Percentiles rank a stretch among this genome's conserved stretches.
phyloP scores from a whole-genome alignment of 129 eudicot species.

The Centaurea solstitialis region DNA sequence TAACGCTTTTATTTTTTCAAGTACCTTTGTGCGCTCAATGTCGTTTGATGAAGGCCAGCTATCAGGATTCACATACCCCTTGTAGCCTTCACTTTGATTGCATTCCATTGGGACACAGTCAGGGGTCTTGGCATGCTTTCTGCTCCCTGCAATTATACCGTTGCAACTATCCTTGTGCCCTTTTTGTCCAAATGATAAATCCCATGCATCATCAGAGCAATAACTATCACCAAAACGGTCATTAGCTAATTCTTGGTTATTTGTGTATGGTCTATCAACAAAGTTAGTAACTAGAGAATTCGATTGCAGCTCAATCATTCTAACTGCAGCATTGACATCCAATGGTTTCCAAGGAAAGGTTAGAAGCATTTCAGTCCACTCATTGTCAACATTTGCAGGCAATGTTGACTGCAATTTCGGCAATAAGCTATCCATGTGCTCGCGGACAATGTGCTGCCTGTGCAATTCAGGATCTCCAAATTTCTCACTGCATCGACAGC shows the following conservation, averaged over 20 bases:
- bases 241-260: conserved; percentile 31
- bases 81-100: conserved; percentile 39
- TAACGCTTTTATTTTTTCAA: conserved; percentile 62
- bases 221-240: conserved; percentile 50
- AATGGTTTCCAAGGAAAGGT: conserved; percentile 80
- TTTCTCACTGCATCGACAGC: conserved; percentile 81
- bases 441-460: conserved; percentile 68
- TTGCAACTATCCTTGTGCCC: conserved; percentile 36
- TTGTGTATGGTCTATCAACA: conserved; percentile 21
- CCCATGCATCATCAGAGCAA: conserved; percentile 58
- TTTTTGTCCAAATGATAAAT: conserved; percentile 41
- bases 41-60: conserved; percentile 87
- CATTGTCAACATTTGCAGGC: conserved; percentile 64
- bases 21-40: conserved; percentile 76
- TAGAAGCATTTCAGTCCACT: conserved; percentile 93
- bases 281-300: conserved; percentile 34
- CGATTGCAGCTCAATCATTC: conserved; percentile 52
- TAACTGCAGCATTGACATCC: conserved; percentile 61
- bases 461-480: conserved; percentile 54
- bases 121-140: conserved; percentile 35
- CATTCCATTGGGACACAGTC: conserved; percentile 54
- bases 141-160: conserved; percentile 36
- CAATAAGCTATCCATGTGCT: conserved; percentile 65
- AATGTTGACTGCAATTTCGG: conserved; percentile 67
- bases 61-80: conserved; percentile 45